Percentiles rank a stretch among this genome's conserved stretches.
Evolutionary conservation across 345 rosid genomes (phyloP).

Genomic region (Aquilaria yunnanensis): DNA sequence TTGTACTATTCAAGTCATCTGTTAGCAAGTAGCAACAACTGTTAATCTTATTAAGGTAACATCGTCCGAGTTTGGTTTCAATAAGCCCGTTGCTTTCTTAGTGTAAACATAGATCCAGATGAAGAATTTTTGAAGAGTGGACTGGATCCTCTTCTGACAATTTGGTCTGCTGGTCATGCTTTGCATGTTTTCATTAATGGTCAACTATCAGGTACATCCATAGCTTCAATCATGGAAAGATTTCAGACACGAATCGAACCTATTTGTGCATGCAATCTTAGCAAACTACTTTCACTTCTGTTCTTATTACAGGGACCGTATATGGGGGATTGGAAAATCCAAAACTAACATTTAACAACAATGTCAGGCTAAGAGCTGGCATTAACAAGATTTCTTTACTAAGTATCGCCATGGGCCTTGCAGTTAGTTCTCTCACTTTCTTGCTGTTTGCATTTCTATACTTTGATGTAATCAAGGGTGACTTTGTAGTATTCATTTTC

Average conservation of each 20-base stretch:
- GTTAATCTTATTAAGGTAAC: conserved; percentile 3
- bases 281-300: neutral
- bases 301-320: conserved; percentile 47
- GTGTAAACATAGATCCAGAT: conserved; percentile 36
- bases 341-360: conserved; percentile 56
- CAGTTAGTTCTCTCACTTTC: conserved; percentile 44
- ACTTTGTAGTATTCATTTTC: neutral
- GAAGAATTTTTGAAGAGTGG: conserved; percentile 60
- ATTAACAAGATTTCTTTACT: conserved; percentile 70
- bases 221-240: neutral
- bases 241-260: neutral
- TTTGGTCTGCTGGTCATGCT: conserved; percentile 92
- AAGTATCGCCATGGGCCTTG: conserved; percentile 77
- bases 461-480: neutral
- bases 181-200: conserved; percentile 88
- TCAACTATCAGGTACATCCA: conserved; percentile 52
- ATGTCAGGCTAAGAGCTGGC: conserved; percentile 68
- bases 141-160: conserved; percentile 46
- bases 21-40: neutral
- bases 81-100: conserved; percentile 15
- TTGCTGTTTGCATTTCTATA: neutral
- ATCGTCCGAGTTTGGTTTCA: neutral
- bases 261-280: neutral
- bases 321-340: conserved; percentile 59
- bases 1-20: too few relatives aligned